These are phyloP conservation scores for Leishmania gerbilli DNA, from an alignment of 208 protist genomes.

Conservation along the genomic window DNA sequence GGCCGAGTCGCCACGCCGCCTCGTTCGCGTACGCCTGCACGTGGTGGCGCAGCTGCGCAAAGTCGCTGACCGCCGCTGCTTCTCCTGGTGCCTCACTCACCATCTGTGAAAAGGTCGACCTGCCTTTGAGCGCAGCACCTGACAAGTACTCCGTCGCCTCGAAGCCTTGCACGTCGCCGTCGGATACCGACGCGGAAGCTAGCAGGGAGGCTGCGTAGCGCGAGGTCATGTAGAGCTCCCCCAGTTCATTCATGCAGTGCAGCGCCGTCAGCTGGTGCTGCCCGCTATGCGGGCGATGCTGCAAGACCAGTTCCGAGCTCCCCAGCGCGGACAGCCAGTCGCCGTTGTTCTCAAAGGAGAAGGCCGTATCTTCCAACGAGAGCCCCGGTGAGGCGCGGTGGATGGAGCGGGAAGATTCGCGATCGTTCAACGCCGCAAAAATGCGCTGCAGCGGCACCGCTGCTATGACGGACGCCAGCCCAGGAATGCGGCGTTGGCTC, in stretches of 20 bases:
- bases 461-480: constrained; percentile 20
- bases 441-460: constrained; percentile 72
- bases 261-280: constrained; percentile 78
- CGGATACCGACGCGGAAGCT: not conserved
- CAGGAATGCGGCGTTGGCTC: constrained; percentile 56
- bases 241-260: constrained; percentile 84
- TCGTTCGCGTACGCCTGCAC: constrained; percentile 86
- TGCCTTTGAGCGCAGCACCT: not conserved
- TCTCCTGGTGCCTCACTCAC: not conserved
- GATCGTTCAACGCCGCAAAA: constrained; percentile 79
- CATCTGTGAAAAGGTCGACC: constrained; percentile 19
- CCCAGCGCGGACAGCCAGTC: constrained; percentile 80
- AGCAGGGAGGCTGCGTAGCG: constrained; percentile 50
- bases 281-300: constrained; percentile 62
- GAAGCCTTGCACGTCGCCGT: not conserved
- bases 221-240: constrained; percentile 87
- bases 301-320: constrained; percentile 80
- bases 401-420: constrained; percentile 76
- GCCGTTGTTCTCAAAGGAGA: constrained; percentile 85
- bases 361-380: constrained; percentile 59
- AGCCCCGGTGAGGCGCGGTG: constrained; percentile 50
- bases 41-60: constrained; percentile 25
- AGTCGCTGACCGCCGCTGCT: not conserved
- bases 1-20: constrained; percentile 81
- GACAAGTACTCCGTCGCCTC: not conserved